phyloP scores from a whole-genome alignment of 2,329 filamentous ascomycete species.

The Cylindrodendrum hubeiense region DNA sequence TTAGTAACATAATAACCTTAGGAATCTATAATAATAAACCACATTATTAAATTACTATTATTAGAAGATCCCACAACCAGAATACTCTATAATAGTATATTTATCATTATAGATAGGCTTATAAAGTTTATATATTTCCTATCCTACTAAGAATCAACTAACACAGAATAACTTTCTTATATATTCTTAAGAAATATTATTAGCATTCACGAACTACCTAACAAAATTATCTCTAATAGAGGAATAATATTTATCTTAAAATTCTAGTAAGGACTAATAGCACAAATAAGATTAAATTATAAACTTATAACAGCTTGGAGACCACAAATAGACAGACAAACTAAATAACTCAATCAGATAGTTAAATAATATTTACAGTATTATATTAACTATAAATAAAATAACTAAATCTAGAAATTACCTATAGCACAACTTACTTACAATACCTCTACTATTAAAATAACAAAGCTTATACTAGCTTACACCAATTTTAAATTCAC shows the following conservation, averaged over 20 bases:
- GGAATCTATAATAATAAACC: constrained; percentile 26
- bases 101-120: constrained; percentile 22
- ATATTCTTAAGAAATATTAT: constrained; percentile 19
- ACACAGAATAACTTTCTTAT: constrained; percentile 19
- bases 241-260: constrained; percentile 14
- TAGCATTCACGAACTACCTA: constrained; percentile 9
- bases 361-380: constrained; percentile 13
- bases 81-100: constrained; percentile 24
- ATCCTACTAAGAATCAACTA: constrained; percentile 9
- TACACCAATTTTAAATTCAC: constrained; percentile 24
- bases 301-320: not conserved
- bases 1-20: constrained; percentile 14
- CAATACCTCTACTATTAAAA: constrained; percentile 9
- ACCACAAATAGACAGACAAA: constrained; percentile 3
- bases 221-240: constrained; percentile 20
- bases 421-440: constrained; percentile 5
- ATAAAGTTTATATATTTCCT: constrained; percentile 18
- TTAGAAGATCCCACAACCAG: constrained; percentile 18
- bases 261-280: constrained; percentile 22
- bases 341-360: constrained; percentile 7
- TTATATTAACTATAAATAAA: constrained; percentile 23
- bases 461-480: constrained; percentile 7
- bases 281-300: constrained; percentile 1
- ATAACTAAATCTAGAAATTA: constrained; percentile 13
- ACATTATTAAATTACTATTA: constrained; percentile 24